A percentile compares a stretch with the other conserved stretches of the same genome.
These are phyloP conservation scores for Plantago major DNA, from an alignment of 257 asterid species.

Conservation along the genomic window DNA sequence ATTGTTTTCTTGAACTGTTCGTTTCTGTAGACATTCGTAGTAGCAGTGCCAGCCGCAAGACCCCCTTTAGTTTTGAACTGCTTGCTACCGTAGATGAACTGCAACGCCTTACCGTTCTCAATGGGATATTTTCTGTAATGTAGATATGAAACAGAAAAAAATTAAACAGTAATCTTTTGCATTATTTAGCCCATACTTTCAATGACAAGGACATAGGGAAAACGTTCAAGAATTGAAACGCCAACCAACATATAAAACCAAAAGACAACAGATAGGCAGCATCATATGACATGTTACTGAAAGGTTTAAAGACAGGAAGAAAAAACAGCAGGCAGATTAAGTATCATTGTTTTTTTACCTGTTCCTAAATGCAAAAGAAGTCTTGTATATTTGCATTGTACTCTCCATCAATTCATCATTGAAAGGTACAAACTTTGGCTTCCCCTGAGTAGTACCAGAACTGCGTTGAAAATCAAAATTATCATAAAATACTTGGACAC, in stretches of 20 bases:
- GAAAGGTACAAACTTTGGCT: slow-evolving; percentile 98
- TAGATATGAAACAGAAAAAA: background rate
- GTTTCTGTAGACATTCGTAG: slow-evolving; percentile 63
- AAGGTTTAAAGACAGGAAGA: background rate
- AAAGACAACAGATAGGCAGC: background rate
- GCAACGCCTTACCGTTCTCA: slow-evolving; percentile 69
- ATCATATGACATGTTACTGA: background rate
- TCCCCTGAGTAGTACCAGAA: slow-evolving; percentile 96
- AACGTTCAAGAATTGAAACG: background rate
- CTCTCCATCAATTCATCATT: slow-evolving; percentile 86
- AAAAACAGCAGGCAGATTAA: slow-evolving; percentile 4
- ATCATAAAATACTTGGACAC: background rate
- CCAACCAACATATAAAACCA: background rate
- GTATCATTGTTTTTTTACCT: slow-evolving; percentile 32
- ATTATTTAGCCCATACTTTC: too few species aligned
- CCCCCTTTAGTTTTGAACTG: slow-evolving; percentile 84
- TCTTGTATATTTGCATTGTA: slow-evolving; percentile 81
- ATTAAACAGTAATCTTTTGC: too few species aligned
- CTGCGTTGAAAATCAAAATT: slow-evolving; percentile 39
- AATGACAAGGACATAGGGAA: background rate
- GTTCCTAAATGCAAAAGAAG: slow-evolving; percentile 86
- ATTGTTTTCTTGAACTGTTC: slow-evolving; percentile 58
- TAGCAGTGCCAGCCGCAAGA: slow-evolving; percentile 74
- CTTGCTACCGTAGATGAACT: slow-evolving; percentile 77
- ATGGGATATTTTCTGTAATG: slow-evolving; percentile 62